Base-by-base conservation (phyloP, 768 basidiomycete genomes). In the Collybiopsis confluens region DNA sequence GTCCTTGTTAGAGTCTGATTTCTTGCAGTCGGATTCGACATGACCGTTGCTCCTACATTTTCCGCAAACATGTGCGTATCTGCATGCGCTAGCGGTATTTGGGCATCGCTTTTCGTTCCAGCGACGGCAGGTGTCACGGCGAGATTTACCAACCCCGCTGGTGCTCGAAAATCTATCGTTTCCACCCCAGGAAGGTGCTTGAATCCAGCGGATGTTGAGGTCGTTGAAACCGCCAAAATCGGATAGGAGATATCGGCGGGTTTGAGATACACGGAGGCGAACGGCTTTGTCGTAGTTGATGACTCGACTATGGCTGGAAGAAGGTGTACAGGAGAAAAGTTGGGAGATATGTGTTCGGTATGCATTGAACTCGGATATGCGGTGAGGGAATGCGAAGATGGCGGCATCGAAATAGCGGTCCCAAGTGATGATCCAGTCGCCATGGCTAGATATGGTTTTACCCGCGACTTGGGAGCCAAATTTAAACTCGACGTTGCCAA, bases 401-500 rank as follows among this genome's bases (percentile, higher is more conserved):
- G n/a, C n/a, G n/a, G n/a, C n/a, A n/a, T n/a, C n/a, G n/a, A n/a
- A n/a, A n/a, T n/a, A n/a, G n/a, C 35, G 36, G 10, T 26, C 53
- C 13, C 23, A 59, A 4, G 47, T 46, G 20, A 59, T 55, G n/a
- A 38, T 54, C 58, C 58, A 59, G 0, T 33, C 24, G 2, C 56
- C 58, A 3, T 44, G 27, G 23, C 41, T 58, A 18, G 10, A 10
- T 10, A 59, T 53, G 2, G 26, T 2, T 20, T 50, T 59, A 1
- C 30, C 27, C 2, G 54, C 56, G 0, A 45, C 51, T 23, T 42
- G 40, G 0, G 38, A 15, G 0, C 59, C 56, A 28, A 61, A 49
- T 21, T 45, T 35, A 28, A 61, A 26, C 35, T 60, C 59, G n/a
- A 61, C 5, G 8, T 54, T 54, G 2, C 45, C 48, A 30, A 44